Evolutionary conservation across 1,284 basidiomycete genomes (phyloP), one percentile per base, ranked within the genome.

Genomic region (Leccinum huronense): DNA sequence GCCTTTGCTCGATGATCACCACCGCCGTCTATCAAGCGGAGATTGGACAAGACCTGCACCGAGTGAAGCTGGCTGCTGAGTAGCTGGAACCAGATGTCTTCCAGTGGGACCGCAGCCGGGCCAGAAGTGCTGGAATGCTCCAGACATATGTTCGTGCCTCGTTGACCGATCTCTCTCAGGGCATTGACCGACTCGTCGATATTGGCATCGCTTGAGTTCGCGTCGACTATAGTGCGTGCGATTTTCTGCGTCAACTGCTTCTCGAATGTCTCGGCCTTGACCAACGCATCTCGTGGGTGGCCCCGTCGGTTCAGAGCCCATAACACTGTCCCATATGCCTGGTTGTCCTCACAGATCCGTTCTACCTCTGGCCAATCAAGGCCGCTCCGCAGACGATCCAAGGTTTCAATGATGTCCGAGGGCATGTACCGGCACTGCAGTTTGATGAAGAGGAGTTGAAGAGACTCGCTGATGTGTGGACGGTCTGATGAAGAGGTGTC

Each of bases 1-100:
- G 19, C 31, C 62, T 81, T 78, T 51, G 65, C 31, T 33, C 59
- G 70, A 48, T 70, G 71, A 19, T 63, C 61, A 13, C 63, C 57
- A 6, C 58, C 61, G 9, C 53, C 65, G 1, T 66, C 70, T 2
- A 42, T 42, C 55, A 69, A 33, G 38, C 19, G 66, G 14, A 75
- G 67, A 14, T 77, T 78, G 1, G 90, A 87, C 11, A 94, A 78
- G 2, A 80, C 80, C 70, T 97, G 94, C 3, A 95, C 88, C 54
- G 86, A 85, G 62, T 88, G 85, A 61, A 97, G 90, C 70, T 96
- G 88, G 66, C 89, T 88, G 68, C 87, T 87, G 36, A 98, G 82
- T 0, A 97, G 80, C 65, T 87, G 85, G 75, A 94, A 95, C 96
- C 96, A 98, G 69, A 95, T 85, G 69, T 97, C 93, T 72, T 96